phyloP scores from a whole-genome alignment of 257 asterid species.

The Przewalskia tangutica region DNA sequence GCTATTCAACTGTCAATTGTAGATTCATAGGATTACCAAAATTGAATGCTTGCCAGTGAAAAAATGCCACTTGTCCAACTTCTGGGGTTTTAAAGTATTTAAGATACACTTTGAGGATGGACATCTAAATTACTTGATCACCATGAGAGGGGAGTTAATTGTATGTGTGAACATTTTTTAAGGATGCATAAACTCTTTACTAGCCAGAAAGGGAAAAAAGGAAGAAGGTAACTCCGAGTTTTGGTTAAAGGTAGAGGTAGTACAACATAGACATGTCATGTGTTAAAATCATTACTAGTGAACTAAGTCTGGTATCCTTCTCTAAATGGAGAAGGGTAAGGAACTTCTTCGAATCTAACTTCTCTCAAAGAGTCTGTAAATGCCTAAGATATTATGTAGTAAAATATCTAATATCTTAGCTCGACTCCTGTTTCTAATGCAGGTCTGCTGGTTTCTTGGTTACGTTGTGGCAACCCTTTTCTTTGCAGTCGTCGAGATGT shows the following conservation, averaged over 20 bases:
- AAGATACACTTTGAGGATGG: background rate
- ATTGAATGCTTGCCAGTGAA: background rate
- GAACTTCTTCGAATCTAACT: background rate
- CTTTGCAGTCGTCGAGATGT: constrained; percentile 98
- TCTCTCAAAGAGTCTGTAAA: background rate
- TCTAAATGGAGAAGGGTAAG: background rate
- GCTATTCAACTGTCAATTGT: background rate
- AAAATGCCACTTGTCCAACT: background rate
- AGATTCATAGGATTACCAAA: background rate
- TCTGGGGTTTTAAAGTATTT: background rate
- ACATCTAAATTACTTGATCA: background rate
- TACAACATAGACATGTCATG: background rate
- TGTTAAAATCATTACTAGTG: background rate
- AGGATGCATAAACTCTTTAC: too few species aligned
- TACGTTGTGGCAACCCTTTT: constrained; percentile 85
- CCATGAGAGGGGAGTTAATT: background rate
- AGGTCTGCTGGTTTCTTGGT: constrained; percentile 93
- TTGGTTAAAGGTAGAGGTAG: background rate
- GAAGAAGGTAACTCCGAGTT: too few species aligned
- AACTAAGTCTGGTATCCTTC: background rate
- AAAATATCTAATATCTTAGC: background rate
- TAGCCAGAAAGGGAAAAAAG: too few species aligned
- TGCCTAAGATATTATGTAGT: background rate
- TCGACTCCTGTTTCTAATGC: background rate
- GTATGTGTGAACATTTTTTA: background rate